Evolutionary conservation across 1,284 basidiomycete species (phyloP), one percentile per base, ranked within the genome.

Genomic region (Ustilago hordei): DNA sequence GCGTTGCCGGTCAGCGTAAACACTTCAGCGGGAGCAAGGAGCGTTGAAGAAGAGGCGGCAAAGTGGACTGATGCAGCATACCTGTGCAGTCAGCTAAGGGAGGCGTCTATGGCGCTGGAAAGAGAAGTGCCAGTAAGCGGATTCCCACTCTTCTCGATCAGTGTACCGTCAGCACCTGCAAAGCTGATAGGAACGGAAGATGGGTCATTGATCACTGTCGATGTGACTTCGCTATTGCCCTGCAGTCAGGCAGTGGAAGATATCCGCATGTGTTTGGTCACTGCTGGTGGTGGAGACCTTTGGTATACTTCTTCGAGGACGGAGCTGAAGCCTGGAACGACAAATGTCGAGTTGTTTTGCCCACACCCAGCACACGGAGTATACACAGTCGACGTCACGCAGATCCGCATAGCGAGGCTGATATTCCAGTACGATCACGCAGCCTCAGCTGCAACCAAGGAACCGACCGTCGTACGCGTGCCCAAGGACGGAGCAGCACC

Each of bases 301-400:
- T 84, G 82, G 84, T 82, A 75, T 55, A 80, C 73, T 1, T 78
- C 79, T 15, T 76, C 64, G 13, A 19, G 41, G 6, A 48, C 61
- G 1, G 65, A 64, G 23, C 68, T 86, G 4, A 12, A 47, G n/a
- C 67, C 80, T 2, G 84, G 84, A 15, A 23, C 34, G 6, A 79
- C 66, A 13, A 28, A 32, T 0, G 53, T 82, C 1, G 63, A 74
- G 39, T 69, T 86, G 7, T 75, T 70, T 58, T 79, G 79, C 54
- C 58, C 76, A 2, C 70, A 79, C 36, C 69, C 70, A 12, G 74
- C 78, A 1, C 52, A 69, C 7, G 84, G 84, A 8, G 66, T 69
- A 11, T 86, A 75, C 45, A 72, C 75, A 28, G 55, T 86, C 2
- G 84, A 85, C 48, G 78, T 82, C 35, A 79, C 79, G 15, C 84